These are phyloP conservation scores for Coemansia biformis DNA, from an alignment of 192 early-diverging fungal species.

Conservation along the genomic window DNA sequence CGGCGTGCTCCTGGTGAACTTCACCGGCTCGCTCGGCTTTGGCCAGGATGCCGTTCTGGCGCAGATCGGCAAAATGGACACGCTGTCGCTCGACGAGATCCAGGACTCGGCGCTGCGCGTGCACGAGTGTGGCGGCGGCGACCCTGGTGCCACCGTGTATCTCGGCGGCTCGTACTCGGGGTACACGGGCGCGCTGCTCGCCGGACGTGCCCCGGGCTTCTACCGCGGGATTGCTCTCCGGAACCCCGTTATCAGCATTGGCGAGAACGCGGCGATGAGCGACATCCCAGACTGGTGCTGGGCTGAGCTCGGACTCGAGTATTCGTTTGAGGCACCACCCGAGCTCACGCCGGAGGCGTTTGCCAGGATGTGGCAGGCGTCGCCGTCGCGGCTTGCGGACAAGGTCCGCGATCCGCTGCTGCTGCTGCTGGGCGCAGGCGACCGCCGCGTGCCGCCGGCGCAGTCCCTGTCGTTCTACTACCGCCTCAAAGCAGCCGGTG, in stretches of 20 bases:
- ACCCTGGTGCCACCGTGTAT: slow-evolving; percentile 50
- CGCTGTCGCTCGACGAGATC: slow-evolving; percentile 62
- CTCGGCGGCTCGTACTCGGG: slow-evolving; percentile 75
- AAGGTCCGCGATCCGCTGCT: slow-evolving; percentile 60
- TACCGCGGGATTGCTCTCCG: slow-evolving; percentile 62
- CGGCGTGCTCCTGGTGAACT: slow-evolving; percentile 66
- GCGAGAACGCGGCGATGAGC: slow-evolving; percentile 53
- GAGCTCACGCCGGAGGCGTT: slow-evolving; percentile 55
- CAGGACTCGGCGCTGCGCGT: slow-evolving; percentile 38
- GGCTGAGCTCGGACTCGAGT: slow-evolving; percentile 59
- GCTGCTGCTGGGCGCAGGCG: slow-evolving; percentile 59
- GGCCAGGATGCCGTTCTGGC: slow-evolving; percentile 63
- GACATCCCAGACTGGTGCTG: slow-evolving; percentile 74
- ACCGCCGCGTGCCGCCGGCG: slow-evolving; percentile 67
- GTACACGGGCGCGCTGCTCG: slow-evolving; percentile 58
- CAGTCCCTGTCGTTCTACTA: slow-evolving; percentile 53
- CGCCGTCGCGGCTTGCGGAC: slow-evolving; percentile 55
- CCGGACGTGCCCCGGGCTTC: slow-evolving; percentile 52
- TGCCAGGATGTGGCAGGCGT: slow-evolving; percentile 52
- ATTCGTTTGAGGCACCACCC: slow-evolving; percentile 54
- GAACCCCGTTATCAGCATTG: slow-evolving; percentile 71
- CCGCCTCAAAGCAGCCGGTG: slow-evolving; percentile 38
- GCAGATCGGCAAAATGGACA: slow-evolving; percentile 63
- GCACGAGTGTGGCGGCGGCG: slow-evolving; percentile 42
- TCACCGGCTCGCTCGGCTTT: slow-evolving; percentile 72